These are phyloP conservation scores for Pestalotiopsis sp. DNA, from an alignment of 2,329 filamentous ascomycete species.

Conservation along the genomic window DNA sequence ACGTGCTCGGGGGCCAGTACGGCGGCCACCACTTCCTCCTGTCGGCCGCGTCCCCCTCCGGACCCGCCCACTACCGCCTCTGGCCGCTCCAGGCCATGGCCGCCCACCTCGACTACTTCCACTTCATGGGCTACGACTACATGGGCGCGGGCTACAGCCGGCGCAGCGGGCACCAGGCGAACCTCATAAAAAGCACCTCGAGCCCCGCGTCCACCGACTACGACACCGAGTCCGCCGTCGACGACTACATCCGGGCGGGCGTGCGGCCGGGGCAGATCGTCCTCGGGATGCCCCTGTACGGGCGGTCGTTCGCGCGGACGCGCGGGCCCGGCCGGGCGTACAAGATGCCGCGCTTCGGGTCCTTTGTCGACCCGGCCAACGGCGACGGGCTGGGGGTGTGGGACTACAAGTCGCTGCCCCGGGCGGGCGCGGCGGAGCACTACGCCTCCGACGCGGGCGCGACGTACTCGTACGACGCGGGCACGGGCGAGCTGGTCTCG, in stretches of 20 bases:
- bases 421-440: neutral
- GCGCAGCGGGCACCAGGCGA: conserved; percentile 1
- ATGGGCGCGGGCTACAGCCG: neutral
- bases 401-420: neutral
- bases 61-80: neutral
- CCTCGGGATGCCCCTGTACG: neutral
- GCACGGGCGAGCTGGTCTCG: neutral
- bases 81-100: neutral
- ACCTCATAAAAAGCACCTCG: neutral
- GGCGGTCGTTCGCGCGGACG: neutral
- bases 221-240: neutral
- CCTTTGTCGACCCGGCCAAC: neutral
- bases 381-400: neutral
- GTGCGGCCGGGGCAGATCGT: neutral
- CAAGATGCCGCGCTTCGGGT: neutral
- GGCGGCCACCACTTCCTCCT: neutral
- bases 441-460: neutral
- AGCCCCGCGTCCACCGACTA: neutral
- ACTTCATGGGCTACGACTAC: conserved; percentile 2
- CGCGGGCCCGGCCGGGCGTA: neutral
- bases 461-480: neutral
- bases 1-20: neutral
- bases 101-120: neutral
- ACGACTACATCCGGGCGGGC: neutral
- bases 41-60: neutral